Conservation (phyloP, 441 rosid genomes). For the Theobroma grandiflorum region DNA sequence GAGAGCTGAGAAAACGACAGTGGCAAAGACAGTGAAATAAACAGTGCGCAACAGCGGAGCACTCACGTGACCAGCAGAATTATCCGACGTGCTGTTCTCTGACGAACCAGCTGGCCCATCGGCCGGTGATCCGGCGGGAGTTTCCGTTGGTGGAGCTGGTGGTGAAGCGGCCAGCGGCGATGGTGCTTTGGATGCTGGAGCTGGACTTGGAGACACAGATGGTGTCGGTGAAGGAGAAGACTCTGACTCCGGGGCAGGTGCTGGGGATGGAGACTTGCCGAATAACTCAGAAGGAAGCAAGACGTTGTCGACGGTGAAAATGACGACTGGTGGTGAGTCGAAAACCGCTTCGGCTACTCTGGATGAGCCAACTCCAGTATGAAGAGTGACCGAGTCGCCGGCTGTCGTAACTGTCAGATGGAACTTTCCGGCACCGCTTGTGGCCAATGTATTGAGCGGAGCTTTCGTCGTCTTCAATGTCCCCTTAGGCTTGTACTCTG, state of each 20-base stretch:
- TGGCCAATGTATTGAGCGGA: slow-evolving; percentile 74
- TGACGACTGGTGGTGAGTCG: slow-evolving; percentile 73
- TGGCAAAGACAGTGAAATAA: slow-evolving; percentile 22
- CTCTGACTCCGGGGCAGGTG: slow-evolving; percentile 69
- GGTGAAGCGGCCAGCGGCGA: slow-evolving; percentile 79
- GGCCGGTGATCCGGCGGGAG: slow-evolving; percentile 71
- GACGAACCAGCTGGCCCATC: slow-evolving; percentile 55
- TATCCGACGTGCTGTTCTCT: slow-evolving; percentile 55
- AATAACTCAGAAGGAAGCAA: slow-evolving; percentile 75
- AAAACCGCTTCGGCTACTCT: slow-evolving; percentile 75
- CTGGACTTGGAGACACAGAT: slow-evolving; percentile 47
- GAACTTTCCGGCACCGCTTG: slow-evolving; percentile 73
- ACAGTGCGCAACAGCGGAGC: slow-evolving; percentile 47
- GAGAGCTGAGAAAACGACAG: slow-evolving; percentile 48
- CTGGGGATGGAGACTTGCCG: slow-evolving; percentile 72
- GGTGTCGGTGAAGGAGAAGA: slow-evolving; percentile 60
- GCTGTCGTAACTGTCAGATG: slow-evolving; percentile 63
- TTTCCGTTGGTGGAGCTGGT: slow-evolving; percentile 74
- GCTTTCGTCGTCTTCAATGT: slow-evolving; percentile 65
- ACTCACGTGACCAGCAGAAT: slow-evolving; percentile 47
- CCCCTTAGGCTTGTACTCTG: slow-evolving; percentile 72
- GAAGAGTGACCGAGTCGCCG: slow-evolving; percentile 79
- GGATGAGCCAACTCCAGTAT: slow-evolving; percentile 75
- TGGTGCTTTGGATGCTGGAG: slow-evolving; percentile 61
- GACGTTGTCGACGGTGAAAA: slow-evolving; percentile 75